Conservation (phyloP, 495 filamentous ascomycete genomes). For the Rostrohypoxylon terebratum region DNA sequence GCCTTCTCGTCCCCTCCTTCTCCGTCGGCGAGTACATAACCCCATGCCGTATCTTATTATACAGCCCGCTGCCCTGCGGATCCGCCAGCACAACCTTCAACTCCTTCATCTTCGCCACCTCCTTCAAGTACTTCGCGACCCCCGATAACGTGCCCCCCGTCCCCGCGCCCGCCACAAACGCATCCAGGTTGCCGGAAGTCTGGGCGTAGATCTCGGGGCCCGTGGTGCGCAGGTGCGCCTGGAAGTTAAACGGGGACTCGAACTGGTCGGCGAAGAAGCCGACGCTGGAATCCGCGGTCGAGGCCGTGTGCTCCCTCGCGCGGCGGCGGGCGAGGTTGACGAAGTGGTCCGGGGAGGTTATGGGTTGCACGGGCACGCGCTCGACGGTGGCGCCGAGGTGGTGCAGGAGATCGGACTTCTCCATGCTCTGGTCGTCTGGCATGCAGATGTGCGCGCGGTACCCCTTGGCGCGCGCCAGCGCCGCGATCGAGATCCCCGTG, state of each 20-base stretch:
- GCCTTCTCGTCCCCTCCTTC: constrained; percentile 85
- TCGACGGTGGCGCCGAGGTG: constrained; percentile 93
- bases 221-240: constrained; percentile 83
- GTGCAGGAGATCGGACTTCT: constrained; percentile 89
- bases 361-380: constrained; percentile 88
- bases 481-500: constrained; percentile 92
- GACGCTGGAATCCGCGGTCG: constrained; percentile 55
- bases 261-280: constrained; percentile 99
- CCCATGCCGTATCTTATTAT: constrained; percentile 88
- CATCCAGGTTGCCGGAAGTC: constrained; percentile 80
- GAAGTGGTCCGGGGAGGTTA: constrained; percentile 90
- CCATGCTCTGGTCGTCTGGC: constrained; percentile 88
- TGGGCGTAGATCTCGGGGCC: constrained; percentile 90
- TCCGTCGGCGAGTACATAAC: constrained; percentile 96
- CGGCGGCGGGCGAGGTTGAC: constrained; percentile 90
- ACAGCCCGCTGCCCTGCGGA: constrained; percentile 93
- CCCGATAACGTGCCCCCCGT: constrained; percentile 95
- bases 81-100: constrained; percentile 88
- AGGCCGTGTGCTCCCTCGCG: constrained; percentile 73
- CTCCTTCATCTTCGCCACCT: constrained; percentile 53
- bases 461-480: constrained; percentile 85
- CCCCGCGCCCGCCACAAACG: constrained; percentile 94
- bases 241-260: constrained; percentile 87
- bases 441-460: constrained; percentile 97
- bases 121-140: constrained; percentile 84